phyloP scores from a whole-genome alignment of 169 alveolate species.

The Plasmodium ovale region DNA sequence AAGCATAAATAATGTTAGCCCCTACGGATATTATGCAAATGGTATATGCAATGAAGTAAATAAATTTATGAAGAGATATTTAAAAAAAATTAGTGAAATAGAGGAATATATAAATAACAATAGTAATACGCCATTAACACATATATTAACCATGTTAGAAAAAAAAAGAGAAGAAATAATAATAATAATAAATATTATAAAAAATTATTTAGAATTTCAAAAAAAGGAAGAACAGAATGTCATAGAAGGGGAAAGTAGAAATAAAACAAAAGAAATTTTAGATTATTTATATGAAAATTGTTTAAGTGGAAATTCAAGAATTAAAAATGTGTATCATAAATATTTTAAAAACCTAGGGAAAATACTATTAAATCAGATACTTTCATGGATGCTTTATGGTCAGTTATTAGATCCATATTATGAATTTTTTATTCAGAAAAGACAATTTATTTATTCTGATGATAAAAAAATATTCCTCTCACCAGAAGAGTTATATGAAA shows the following conservation, averaged over 20 bases:
- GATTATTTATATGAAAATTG: conserved; percentile 75
- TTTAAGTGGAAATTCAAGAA: conserved; percentile 65
- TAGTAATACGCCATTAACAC: conserved; percentile 79
- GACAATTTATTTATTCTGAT: conserved; percentile 77
- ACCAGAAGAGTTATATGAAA: conserved; percentile 77
- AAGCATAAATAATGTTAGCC: conserved; percentile 60
- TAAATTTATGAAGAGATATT: conserved; percentile 77
- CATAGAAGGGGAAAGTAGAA: conserved; percentile 64
- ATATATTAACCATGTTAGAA: conserved; percentile 76
- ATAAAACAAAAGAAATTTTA: conserved; percentile 64
- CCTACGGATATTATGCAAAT: conserved; percentile 79
- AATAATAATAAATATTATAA: conserved; percentile 61
- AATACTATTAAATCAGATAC: conserved; percentile 74
- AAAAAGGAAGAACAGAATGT: conserved; percentile 65
- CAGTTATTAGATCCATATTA: conserved; percentile 80
- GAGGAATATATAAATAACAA: conserved; percentile 79
- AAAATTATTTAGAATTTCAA: conserved; percentile 72
- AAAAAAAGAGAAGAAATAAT: conserved; percentile 80
- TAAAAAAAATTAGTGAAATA: conserved; percentile 72
- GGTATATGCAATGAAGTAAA: conserved; percentile 80
- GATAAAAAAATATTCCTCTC: conserved; percentile 43
- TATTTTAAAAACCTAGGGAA: conserved; percentile 68
- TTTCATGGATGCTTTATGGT: conserved; percentile 82
- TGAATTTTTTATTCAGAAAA: conserved; percentile 80
- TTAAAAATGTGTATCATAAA: conserved; percentile 49